Evolutionary conservation across 2,329 filamentous ascomycete genomes (phyloP).

Genomic region (Paecilomyces sp.): DNA sequence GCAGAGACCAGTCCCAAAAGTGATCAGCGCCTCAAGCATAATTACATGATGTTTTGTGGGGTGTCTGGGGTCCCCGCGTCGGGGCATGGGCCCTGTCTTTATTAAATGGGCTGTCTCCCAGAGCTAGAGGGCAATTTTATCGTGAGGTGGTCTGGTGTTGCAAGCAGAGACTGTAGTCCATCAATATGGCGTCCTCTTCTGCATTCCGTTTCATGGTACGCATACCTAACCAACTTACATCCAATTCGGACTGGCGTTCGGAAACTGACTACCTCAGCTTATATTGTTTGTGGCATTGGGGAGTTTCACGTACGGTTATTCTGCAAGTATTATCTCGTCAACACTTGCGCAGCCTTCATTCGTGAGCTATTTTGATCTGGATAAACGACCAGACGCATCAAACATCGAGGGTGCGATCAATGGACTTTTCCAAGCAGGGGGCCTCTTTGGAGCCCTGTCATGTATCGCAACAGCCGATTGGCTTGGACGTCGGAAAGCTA

Average conservation of each 20-base stretch:
- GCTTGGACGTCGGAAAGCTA: constrained; percentile 3
- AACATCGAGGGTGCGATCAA: constrained; percentile 6
- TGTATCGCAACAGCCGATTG: constrained; percentile 3
- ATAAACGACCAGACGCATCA: constrained; percentile 1
- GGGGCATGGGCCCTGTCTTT: not conserved
- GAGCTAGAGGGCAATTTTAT: not conserved
- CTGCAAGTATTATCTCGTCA: constrained; percentile 6
- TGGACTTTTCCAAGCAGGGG: constrained; percentile 5
- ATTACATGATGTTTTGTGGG: not conserved
- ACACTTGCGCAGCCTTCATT: constrained; percentile 7
- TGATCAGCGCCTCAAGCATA: not conserved
- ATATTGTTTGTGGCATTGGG: constrained; percentile 6
- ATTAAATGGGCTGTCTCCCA: not conserved
- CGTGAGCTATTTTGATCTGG: constrained; percentile 5
- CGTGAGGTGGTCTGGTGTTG: not conserved
- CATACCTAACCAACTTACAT: not conserved
- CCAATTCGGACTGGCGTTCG: not conserved
- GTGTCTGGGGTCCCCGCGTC: not conserved
- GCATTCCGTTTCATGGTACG: not conserved
- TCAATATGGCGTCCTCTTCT: not conserved
- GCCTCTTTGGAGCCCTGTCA: constrained; percentile 3
- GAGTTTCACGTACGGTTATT: constrained; percentile 5
- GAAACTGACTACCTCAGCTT: not conserved
- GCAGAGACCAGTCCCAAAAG: not conserved
- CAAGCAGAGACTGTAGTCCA: not conserved